Evolutionary conservation across 2,329 filamentous ascomycete species (phyloP).

Genomic region (Neopestalotiopsis rosae): DNA sequence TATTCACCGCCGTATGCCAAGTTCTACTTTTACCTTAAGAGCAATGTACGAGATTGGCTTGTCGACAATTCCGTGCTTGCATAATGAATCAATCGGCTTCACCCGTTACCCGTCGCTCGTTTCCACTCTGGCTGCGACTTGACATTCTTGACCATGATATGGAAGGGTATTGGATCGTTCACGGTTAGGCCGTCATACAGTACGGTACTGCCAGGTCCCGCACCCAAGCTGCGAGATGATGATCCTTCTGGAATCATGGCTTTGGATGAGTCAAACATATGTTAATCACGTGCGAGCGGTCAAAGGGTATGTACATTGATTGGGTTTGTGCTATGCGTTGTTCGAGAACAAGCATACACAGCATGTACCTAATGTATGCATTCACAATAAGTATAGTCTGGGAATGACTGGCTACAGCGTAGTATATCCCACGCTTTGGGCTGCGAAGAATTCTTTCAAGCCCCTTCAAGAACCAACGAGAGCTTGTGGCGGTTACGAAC

Average conservation of each 20-base stretch:
- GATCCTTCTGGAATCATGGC: background rate
- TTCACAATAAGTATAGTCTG: background rate
- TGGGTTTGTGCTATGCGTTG: constrained; percentile 11
- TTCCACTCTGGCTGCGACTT: background rate
- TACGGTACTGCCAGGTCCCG: background rate
- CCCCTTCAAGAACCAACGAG: background rate
- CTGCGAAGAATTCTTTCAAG: background rate
- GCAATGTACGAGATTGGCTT: background rate
- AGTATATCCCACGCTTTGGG: background rate
- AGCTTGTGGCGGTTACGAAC: background rate
- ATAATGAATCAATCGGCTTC: background rate
- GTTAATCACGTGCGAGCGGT: constrained; percentile 9
- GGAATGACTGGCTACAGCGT: background rate
- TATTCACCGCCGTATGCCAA: background rate
- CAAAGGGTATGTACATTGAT: background rate
- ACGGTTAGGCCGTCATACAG: background rate
- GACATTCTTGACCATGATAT: background rate
- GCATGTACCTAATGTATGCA: background rate
- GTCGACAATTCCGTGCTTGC: background rate
- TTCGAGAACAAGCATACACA: background rate
- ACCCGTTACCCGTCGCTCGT: background rate
- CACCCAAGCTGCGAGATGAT: background rate
- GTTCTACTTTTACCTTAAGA: background rate
- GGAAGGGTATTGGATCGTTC: background rate
- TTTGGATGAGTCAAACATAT: background rate